Evolutionary conservation across 2,329 filamentous ascomycete species (phyloP).

Genomic region (Didymella segeticola): DNA sequence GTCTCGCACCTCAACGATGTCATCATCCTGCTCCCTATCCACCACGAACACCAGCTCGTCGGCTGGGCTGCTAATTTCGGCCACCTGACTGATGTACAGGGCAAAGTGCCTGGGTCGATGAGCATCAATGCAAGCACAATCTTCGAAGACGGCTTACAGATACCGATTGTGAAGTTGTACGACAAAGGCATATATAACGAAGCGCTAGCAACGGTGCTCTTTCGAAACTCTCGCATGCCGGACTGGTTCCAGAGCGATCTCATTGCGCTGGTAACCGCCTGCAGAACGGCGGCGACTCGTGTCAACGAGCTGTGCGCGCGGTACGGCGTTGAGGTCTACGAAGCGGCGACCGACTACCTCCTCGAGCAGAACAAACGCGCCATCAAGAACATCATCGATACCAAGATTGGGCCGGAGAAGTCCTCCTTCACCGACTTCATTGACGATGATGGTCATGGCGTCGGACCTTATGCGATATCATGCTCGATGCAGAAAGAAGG

Average conservation of each 20-base stretch:
- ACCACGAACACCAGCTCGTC: constrained; percentile 53
- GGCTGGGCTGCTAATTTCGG: constrained; percentile 61
- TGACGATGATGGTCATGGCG: constrained; percentile 56
- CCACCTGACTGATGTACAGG: constrained; percentile 55
- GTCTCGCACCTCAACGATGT: constrained; percentile 60
- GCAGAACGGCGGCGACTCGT: constrained; percentile 53
- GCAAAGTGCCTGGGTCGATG: constrained; percentile 60
- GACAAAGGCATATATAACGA: constrained; percentile 53
- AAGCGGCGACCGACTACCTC: constrained; percentile 55
- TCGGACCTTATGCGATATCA: constrained; percentile 56
- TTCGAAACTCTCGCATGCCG: constrained; percentile 57
- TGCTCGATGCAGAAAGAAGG: constrained; percentile 57
- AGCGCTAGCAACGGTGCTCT: constrained; percentile 54
- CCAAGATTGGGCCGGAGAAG: constrained; percentile 52
- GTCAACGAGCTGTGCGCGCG: constrained; percentile 55
- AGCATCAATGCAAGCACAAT: constrained; percentile 57
- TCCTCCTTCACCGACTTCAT: constrained; percentile 58
- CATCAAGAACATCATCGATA: constrained; percentile 56
- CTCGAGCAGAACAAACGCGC: constrained; percentile 54
- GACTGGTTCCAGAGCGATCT: constrained; percentile 59
- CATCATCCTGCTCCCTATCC: constrained; percentile 58
- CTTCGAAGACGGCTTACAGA: constrained; percentile 59
- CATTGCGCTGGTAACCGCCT: constrained; percentile 56
- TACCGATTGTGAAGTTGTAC: constrained; percentile 58
- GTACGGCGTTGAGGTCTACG: constrained; percentile 55